Base-by-base conservation (phyloP, 2,329 filamentous ascomycete species). In the Verticillium albo-atrum region DNA sequence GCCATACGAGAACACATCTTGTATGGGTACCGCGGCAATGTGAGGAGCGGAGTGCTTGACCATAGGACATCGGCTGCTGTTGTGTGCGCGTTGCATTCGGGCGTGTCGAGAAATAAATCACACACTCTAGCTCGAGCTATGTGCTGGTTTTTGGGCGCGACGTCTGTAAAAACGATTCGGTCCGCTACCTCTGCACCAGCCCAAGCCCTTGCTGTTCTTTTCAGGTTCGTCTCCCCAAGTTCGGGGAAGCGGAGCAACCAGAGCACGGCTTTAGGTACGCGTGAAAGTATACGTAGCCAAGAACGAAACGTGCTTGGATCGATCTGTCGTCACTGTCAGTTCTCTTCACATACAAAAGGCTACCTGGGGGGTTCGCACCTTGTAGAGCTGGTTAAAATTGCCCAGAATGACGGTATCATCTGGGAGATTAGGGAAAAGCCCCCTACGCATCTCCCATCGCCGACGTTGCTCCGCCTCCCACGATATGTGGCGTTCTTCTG, bases 1-100 rank as follows among this genome's bases (percentile, higher is more conserved):
- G 94, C 95, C 90, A 99, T 99, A 58, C 95, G 90, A 51, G 92
- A 96, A 74, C 95, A 99, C 95, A 99, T 99, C 75, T 99, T 99
- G 77, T 97, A 97, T 56, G 90, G 85, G 73, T 98, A 97, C 35
- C 95, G 86, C 12, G 95, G 93, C 30, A 95, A 81, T 0, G 95
- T 99, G 28, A 99, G 80, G 25, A 99, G 79, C 5, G 95, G 95
- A 0, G 95, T 98, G 66, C 93, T 96, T 57, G 91, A 96, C 95
- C 95, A 99, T 6, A 99, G 80, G 1, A 98, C 89, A 69, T 99
- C 95, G 14, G 95, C 96, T 2, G 95, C 95, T 1, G 95, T 99
- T 1, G 95, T 99, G 73, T 99, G 95, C 1, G 93, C 95, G 70
- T 99, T 99, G 76, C 95, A 99, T 74, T 99, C 95, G 1, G 95